Evolutionary conservation across 2,329 filamentous ascomycete genomes (phyloP).

Genomic region (Cladophialophora carrionii): DNA sequence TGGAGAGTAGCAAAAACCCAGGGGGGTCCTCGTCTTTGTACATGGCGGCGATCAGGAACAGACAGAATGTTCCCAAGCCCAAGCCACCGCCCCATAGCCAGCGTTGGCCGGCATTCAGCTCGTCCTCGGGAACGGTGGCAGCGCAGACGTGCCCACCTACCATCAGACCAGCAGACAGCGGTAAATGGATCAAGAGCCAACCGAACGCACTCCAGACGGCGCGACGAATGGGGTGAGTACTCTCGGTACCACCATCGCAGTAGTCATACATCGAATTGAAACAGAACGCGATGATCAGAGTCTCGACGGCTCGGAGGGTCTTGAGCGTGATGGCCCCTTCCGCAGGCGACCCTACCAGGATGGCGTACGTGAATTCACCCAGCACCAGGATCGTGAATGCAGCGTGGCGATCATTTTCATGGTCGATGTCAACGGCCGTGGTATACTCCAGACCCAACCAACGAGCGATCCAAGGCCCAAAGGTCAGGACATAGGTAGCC

Average conservation of each 20-base stretch:
- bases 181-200: too few relatives aligned
- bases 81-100: conserved; percentile 56
- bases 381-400: conserved; percentile 59
- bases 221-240: conserved; percentile 52
- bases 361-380: conserved; percentile 56
- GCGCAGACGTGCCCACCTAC: too few relatives aligned
- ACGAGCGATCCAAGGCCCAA: too few relatives aligned
- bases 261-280: conserved; percentile 57
- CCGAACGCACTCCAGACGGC: conserved; percentile 8
- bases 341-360: conserved; percentile 54
- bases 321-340: conserved; percentile 51
- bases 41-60: conserved; percentile 36
- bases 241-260: conserved; percentile 52
- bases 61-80: conserved; percentile 52
- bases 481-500: too few relatives aligned
- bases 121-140: conserved; percentile 28
- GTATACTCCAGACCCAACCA: conserved; percentile 35
- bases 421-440: conserved; percentile 55
- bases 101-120: conserved; percentile 51
- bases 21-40: too few relatives aligned
- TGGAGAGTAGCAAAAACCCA: too few relatives aligned
- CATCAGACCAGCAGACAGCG: too few relatives aligned
- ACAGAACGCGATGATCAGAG: conserved; percentile 55
- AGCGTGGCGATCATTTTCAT: conserved; percentile 56
- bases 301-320: conserved; percentile 54